Evolutionary conservation across 2,329 filamentous ascomycete species (phyloP).

Genomic region (Phialophora expanda): DNA sequence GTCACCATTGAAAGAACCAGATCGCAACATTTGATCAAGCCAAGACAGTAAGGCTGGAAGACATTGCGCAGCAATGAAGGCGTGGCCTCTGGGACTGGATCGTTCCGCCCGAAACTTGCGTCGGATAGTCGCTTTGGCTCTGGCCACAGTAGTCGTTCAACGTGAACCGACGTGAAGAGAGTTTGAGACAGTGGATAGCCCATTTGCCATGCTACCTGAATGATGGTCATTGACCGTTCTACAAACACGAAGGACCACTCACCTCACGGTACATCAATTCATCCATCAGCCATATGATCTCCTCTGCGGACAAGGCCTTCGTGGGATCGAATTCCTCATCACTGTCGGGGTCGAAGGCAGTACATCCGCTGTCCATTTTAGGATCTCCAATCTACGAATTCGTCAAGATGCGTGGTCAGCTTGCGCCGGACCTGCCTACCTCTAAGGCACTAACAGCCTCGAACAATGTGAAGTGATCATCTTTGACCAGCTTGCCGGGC

Average conservation of each 20-base stretch:
- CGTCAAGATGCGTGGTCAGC: conserved; percentile 13
- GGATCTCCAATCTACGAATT: conserved; percentile 86
- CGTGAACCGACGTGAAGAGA: conserved; percentile 87
- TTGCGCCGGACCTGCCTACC: conserved; percentile 44
- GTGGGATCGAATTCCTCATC: conserved; percentile 82
- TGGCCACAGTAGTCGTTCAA: conserved; percentile 80
- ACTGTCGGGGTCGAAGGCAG: conserved; percentile 77
- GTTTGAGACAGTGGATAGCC: conserved; percentile 97
- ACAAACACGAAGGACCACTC: conserved; percentile 29
- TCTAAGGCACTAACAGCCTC: conserved; percentile 83
- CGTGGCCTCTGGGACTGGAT: conserved; percentile 45
- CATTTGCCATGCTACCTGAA: conserved; percentile 90
- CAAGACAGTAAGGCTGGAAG: conserved; percentile 84
- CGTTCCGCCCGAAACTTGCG: conserved; percentile 61
- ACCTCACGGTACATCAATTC: conserved; percentile 89
- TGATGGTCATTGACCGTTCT: conserved; percentile 1
- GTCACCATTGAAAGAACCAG: conserved; percentile 78
- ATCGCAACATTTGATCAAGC: conserved; percentile 79
- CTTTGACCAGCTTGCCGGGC: conserved; percentile 86
- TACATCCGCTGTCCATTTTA: conserved; percentile 96
- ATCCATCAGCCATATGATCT: conserved; percentile 92
- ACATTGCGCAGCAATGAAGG: conserved; percentile 60
- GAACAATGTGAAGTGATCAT: conserved; percentile 91
- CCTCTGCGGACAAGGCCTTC: conserved; percentile 70
- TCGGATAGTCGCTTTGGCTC: conserved; percentile 67